phyloP scores from a whole-genome alignment of 768 basidiomycete genomes.

The Leucocoprinus leucothites region DNA sequence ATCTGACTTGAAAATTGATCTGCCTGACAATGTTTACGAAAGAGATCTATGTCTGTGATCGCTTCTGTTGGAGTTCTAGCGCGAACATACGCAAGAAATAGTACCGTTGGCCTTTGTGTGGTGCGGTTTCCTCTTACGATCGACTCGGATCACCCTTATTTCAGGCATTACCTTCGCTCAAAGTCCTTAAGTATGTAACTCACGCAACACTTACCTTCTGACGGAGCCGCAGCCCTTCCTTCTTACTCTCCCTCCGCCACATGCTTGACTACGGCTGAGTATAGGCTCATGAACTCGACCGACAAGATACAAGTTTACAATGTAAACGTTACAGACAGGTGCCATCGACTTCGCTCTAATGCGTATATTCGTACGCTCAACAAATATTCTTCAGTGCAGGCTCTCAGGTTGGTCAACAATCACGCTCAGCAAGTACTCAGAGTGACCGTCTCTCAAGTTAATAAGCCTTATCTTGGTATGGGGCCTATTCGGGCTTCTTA shows the following conservation, averaged over 20 bases:
- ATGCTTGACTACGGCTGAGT: not conserved
- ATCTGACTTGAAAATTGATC: not conserved
- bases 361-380: not conserved
- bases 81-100: not conserved
- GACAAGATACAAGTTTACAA: not conserved
- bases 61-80: not conserved
- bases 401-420: constrained; percentile 1
- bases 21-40: not conserved
- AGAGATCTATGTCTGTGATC: not conserved
- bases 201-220: not conserved
- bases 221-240: too few relatives aligned
- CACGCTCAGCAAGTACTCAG: not conserved
- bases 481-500: constrained; percentile 25
- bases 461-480: constrained; percentile 24
- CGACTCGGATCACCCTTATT: not conserved
- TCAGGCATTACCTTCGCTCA: not conserved
- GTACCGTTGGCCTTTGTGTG: not conserved
- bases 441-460: constrained; percentile 10
- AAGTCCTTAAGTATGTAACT: not conserved
- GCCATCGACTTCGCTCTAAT: too few relatives aligned
- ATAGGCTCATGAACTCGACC: not conserved
- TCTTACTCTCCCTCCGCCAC: not conserved
- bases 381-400: not conserved
- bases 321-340: constrained; percentile 1
- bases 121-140: too few relatives aligned